Conservation (phyloP, 306 rosid species). For the Ormosia semicastrata region DNA sequence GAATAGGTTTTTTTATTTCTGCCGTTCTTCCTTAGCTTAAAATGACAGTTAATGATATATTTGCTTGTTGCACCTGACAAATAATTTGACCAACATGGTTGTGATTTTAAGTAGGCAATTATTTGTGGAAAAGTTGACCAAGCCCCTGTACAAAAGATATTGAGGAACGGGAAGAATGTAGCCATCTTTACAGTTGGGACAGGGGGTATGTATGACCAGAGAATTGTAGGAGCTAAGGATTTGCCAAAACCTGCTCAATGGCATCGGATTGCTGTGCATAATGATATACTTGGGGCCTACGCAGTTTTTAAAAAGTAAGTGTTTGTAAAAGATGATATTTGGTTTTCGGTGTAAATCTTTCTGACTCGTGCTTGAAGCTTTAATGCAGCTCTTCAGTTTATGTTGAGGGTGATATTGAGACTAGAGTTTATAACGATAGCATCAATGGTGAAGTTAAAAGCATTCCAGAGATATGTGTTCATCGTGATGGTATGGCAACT, state of each 20-base stretch:
- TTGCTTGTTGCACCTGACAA: slow-evolving; percentile 13
- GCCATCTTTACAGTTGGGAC: slow-evolving; percentile 96
- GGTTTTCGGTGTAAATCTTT: slow-evolving; percentile 17
- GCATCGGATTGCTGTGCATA: slow-evolving; percentile 97
- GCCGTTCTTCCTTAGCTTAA: background rate
- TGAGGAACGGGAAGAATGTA: slow-evolving; percentile 77
- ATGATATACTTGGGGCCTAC: slow-evolving; percentile 75
- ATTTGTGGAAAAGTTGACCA: slow-evolving; percentile 97
- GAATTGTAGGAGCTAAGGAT: slow-evolving; percentile 54
- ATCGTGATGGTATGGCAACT: slow-evolving; percentile 72
- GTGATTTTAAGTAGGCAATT: slow-evolving; percentile 63
- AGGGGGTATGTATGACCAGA: slow-evolving; percentile 94
- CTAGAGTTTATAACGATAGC: slow-evolving; percentile 89
- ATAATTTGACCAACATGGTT: no score
- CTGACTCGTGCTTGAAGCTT: slow-evolving; percentile 40
- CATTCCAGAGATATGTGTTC: slow-evolving; percentile 90
- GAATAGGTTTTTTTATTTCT: background rate
- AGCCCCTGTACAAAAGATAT: slow-evolving; percentile 87
- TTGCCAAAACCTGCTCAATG: slow-evolving; percentile 88
- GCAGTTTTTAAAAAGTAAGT: slow-evolving; percentile 82
- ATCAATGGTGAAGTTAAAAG: slow-evolving; percentile 87
- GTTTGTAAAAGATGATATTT: background rate
- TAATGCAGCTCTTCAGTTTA: slow-evolving; percentile 85
- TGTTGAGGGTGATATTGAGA: slow-evolving; percentile 95
- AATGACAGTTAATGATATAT: background rate